A percentile compares a stretch with the other conserved stretches of the same genome.
phyloP scores from a whole-genome alignment of 2,329 filamentous ascomycete genomes.

The Daldinia sp. region DNA sequence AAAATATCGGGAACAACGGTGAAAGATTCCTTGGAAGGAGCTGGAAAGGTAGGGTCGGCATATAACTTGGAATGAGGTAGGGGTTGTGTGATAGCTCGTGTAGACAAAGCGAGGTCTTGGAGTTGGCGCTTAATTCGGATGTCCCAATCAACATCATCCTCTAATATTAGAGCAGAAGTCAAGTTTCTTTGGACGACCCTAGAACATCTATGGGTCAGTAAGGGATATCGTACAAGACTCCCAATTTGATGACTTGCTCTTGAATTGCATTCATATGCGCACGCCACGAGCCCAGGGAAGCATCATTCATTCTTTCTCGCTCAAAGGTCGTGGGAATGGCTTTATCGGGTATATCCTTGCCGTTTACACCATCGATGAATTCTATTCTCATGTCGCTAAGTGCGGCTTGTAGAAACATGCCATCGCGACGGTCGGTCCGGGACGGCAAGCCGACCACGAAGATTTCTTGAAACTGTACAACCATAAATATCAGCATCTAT shows the following conservation, averaged over 20 bases:
- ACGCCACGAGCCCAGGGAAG: conserved; percentile 54
- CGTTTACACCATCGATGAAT: neutral
- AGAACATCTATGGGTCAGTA: neutral
- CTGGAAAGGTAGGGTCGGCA: neutral
- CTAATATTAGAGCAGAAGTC: conserved; percentile 57
- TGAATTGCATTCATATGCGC: conserved; percentile 55
- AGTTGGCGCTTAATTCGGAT: conserved; percentile 58
- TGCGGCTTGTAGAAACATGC: conserved; percentile 60
- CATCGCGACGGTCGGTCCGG: conserved; percentile 63
- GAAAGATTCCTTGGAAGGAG: neutral
- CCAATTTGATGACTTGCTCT: conserved; percentile 41
- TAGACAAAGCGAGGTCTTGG: conserved; percentile 39
- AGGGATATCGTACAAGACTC: neutral
- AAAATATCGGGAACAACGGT: neutral
- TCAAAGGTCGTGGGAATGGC: conserved; percentile 52
- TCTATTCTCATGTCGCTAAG: conserved; percentile 54
- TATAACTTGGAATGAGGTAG: neutral
- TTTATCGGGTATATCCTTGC: conserved; percentile 1
- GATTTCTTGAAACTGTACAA: conserved; percentile 61
- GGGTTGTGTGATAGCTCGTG: neutral
- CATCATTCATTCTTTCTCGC: conserved; percentile 48
- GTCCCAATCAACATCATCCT: conserved; percentile 63
- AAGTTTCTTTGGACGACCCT: conserved; percentile 60
- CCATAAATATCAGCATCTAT: neutral
- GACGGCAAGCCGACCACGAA: conserved; percentile 64